phyloP scores from a whole-genome alignment of 169 alveolate genomes.

The Theileria sp. region DNA sequence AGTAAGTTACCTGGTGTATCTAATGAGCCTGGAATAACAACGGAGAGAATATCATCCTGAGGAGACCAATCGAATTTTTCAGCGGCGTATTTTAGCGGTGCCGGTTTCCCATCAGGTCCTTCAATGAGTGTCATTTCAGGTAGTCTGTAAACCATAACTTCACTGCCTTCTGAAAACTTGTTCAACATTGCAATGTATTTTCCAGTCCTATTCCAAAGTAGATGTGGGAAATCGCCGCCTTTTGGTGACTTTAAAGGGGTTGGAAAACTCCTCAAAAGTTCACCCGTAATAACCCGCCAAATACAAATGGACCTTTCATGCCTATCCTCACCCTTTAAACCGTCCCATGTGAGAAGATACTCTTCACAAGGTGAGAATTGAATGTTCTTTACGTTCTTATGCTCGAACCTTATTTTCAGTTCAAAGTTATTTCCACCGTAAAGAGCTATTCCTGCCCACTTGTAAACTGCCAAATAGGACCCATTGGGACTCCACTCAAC shows the following conservation, averaged over 20 bases:
- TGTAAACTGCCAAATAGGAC: constrained; percentile 85
- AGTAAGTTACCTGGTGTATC: constrained; percentile 80
- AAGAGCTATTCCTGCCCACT: constrained; percentile 86
- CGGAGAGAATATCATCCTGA: constrained; percentile 83
- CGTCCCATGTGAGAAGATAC: constrained; percentile 88
- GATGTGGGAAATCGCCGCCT: constrained; percentile 78
- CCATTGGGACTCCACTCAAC: constrained; percentile 91
- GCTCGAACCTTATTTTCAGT: constrained; percentile 82
- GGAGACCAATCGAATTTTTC: constrained; percentile 90
- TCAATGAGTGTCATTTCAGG: constrained; percentile 78
- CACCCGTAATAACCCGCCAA: constrained; percentile 87
- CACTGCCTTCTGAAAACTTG: constrained; percentile 65
- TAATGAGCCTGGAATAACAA: constrained; percentile 84
- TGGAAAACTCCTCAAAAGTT: constrained; percentile 75
- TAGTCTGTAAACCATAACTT: constrained; percentile 70
- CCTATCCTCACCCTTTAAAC: constrained; percentile 79
- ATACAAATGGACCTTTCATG: constrained; percentile 83
- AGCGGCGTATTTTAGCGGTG: constrained; percentile 80
- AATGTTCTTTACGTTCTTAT: constrained; percentile 83
- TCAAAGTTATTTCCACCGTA: constrained; percentile 87
- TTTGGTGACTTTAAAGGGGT: constrained; percentile 76
- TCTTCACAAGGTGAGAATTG: constrained; percentile 86
- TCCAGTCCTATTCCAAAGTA: constrained; percentile 84
- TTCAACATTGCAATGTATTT: constrained; percentile 81
- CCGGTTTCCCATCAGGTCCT: constrained; percentile 77